Evolutionary conservation across 2,329 filamentous ascomycete species (phyloP), one percentile per base, ranked within the genome.

Genomic region (Neoscytalidium dimidiatum): DNA sequence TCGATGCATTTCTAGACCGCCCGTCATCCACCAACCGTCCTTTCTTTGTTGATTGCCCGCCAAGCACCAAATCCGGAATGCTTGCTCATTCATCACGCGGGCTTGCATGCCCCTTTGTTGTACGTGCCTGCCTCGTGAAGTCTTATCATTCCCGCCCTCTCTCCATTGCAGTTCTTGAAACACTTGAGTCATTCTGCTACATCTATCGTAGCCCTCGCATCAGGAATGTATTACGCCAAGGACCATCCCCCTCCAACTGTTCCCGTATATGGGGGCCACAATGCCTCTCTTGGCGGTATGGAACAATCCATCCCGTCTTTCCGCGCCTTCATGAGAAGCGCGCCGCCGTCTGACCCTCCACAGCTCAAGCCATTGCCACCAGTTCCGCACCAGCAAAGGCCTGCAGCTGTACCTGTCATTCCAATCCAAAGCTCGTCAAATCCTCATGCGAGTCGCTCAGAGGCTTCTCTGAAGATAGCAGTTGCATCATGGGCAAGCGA

Each of bases 221-320:
- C 41, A 46, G 14, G 33, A 21, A 58, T 60, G 56, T 11, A 44
- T 29, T 13, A 28, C 33, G 56, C 56, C 56, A 60, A 58, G 53
- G 14, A 21, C 35, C 53, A 31, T 29, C 9, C 26, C 19, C 53
- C 53, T 31, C 38, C 53, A 6, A 31, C 23, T 13, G 35, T 26
- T 17, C 35, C 53, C 23, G 46, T 58, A n/a, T 23, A 48, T 3
- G 41, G 19, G 9, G n/a, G 21, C 8, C 6, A 35, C 35, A 56
- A 13, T 26, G 26, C 26, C 4, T 29, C 61, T 23, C 48, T 57
- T 17, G 62, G 51, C 26, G 51, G 62, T 31, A 48, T 57, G 43
- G 62, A 64, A 13, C 52, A 64, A 43, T 46, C 13, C 13, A 21
- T 58, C 8, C 52, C 52, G 21, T 64, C 62, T 21, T 64, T 64